Conservation (phyloP, 2,329 filamentous ascomycete species). For the Trematosphaeria pertusa region DNA sequence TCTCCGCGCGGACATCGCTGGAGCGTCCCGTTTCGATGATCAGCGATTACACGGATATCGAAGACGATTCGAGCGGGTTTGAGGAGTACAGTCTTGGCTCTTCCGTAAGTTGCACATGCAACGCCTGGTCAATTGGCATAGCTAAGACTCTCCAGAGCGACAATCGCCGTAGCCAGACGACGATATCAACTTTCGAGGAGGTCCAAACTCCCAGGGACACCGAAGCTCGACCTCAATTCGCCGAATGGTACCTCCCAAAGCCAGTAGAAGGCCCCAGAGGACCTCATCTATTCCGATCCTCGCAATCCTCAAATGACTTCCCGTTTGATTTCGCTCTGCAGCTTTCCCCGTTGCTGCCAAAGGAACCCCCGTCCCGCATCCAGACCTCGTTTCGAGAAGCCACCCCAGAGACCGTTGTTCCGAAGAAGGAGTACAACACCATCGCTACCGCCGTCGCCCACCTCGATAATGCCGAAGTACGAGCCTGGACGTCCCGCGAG, state of each 20-base stretch:
- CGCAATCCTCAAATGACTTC: constrained; percentile 64
- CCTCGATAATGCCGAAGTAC: constrained; percentile 66
- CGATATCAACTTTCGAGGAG: constrained; percentile 86
- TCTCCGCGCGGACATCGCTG: constrained; percentile 47
- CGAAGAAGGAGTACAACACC: constrained; percentile 56
- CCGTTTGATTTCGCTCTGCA: constrained; percentile 63
- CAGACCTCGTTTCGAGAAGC: constrained; percentile 51
- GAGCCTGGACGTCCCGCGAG: constrained; percentile 75
- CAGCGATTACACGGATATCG: constrained; percentile 79
- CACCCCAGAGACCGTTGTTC: constrained; percentile 46
- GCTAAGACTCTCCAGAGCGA: constrained; percentile 58
- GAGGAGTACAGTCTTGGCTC: constrained; percentile 63
- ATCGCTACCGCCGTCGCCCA: constrained; percentile 61
- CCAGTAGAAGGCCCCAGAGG: constrained; percentile 81
- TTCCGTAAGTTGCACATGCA: constrained; percentile 64
- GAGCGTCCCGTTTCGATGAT: constrained; percentile 72
- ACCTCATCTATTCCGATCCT: constrained; percentile 84
- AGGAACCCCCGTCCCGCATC: constrained; percentile 57
- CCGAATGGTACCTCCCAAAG: constrained; percentile 66
- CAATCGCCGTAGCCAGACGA: constrained; percentile 76
- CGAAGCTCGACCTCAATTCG: constrained; percentile 66
- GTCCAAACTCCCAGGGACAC: constrained; percentile 71
- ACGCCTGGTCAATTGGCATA: constrained; percentile 16
- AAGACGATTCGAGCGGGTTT: constrained; percentile 60
- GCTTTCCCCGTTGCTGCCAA: constrained; percentile 76